phyloP scores from a whole-genome alignment of 306 rosid species.

The Pyrus bretschneideri region DNA sequence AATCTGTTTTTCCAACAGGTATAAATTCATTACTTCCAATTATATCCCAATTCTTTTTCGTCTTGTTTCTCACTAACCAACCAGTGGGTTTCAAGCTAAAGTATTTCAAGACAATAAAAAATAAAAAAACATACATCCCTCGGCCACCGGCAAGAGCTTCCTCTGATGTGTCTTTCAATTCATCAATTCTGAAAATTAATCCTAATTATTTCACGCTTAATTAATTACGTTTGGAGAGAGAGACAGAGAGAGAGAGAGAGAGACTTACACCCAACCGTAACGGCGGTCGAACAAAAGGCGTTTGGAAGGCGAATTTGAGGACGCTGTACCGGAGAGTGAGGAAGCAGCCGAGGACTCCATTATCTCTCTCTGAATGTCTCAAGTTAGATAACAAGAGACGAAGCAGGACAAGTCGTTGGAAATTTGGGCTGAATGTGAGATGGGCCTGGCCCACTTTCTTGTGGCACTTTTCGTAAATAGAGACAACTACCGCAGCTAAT shows the following conservation, averaged over 20 bases:
- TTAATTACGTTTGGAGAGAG: neutral
- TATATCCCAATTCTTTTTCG: neutral
- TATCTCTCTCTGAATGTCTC: neutral
- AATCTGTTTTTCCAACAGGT: too few species aligned
- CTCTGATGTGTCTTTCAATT: constrained; percentile 79
- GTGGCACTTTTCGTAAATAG: neutral
- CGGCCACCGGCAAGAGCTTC: constrained; percentile 92
- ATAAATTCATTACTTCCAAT: neutral
- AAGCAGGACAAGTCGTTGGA: too few species aligned
- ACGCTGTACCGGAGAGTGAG: constrained; percentile 14
- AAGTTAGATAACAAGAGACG: too few species aligned
- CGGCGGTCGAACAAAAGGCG: constrained; percentile 83
- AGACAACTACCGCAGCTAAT: neutral
- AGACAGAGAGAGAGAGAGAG: constrained; percentile 18
- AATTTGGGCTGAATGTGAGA: too few species aligned
- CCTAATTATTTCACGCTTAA: neutral
- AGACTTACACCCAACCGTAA: constrained; percentile 86
- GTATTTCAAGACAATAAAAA: too few species aligned
- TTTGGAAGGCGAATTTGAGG: constrained; percentile 34
- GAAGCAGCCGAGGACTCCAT: neutral
- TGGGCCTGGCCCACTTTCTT: neutral
- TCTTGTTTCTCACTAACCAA: constrained; percentile 1
- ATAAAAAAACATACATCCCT: constrained; percentile 55
- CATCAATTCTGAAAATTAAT: constrained; percentile 59
- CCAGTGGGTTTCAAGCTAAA: neutral